These are phyloP conservation scores for Wickerhamiella sergipiensis DNA, from an alignment of 805 yeast genomes.

Conservation along the genomic window DNA sequence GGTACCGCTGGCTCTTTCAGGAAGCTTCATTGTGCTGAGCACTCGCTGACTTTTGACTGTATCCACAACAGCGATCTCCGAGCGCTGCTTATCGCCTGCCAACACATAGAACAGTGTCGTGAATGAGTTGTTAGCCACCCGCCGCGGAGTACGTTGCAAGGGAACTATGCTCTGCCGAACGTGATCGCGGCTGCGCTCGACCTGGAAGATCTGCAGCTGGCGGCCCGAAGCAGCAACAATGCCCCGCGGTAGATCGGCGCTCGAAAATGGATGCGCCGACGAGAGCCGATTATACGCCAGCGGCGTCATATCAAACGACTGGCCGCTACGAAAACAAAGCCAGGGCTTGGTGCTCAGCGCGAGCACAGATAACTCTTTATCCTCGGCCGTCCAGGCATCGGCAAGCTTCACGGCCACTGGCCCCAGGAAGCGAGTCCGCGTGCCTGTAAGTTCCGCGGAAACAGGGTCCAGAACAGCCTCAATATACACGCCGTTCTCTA, in stretches of 20 bases:
- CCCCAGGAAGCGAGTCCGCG: conserved; percentile 63
- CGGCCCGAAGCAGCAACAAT: not conserved
- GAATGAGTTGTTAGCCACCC: conserved; percentile 7
- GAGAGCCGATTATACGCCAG: conserved; percentile 29
- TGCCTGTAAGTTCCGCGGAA: conserved; percentile 50
- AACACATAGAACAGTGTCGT: conserved; percentile 27
- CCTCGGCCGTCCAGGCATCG: conserved; percentile 19
- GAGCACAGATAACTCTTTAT: conserved; percentile 21
- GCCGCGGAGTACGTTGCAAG: conserved; percentile 13
- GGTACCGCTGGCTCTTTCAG: conserved; percentile 27
- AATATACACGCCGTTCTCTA: conserved; percentile 71
- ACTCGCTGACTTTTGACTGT: not conserved
- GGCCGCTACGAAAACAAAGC: conserved; percentile 20
- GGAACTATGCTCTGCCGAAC: conserved; percentile 6
- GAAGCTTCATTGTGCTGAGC: conserved; percentile 26
- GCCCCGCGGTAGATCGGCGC: not conserved
- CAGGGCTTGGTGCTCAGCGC: conserved; percentile 45
- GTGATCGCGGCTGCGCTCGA: conserved; percentile 8
- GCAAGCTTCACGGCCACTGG: conserved; percentile 45
- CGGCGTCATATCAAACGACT: conserved; percentile 13
- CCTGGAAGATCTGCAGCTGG: not conserved
- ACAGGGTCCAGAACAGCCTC: conserved; percentile 41
- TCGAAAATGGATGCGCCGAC: not conserved
- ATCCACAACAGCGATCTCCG: conserved; percentile 3
- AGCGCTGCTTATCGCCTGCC: conserved; percentile 31